A percentile compares a stretch with the other conserved stretches of the same genome.
Evolutionary conservation across 2,329 filamentous ascomycete species (phyloP).

Genomic region (Neofusicoccum cordaticola): DNA sequence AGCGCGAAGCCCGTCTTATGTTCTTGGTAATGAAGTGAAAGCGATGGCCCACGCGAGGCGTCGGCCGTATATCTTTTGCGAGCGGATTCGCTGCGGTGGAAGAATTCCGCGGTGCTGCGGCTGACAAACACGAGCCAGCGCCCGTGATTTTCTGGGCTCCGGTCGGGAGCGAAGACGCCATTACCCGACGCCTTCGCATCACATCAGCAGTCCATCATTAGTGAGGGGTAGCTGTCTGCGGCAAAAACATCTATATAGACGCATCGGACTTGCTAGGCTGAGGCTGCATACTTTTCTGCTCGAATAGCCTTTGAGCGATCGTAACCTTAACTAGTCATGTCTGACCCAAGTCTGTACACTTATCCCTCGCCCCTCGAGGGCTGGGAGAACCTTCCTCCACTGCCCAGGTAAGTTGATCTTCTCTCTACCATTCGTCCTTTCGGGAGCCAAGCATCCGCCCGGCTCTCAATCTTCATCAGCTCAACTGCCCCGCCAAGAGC

Average conservation of each 20-base stretch:
- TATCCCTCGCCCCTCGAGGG: conserved; percentile 59
- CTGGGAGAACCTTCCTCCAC: conserved; percentile 55
- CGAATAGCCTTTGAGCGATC: too few species aligned
- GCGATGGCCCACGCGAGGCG: background rate
- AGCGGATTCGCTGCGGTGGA: background rate
- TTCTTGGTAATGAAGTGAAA: background rate
- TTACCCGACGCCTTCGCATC: background rate
- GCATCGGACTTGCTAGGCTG: too few species aligned
- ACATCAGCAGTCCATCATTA: background rate
- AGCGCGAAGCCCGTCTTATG: background rate
- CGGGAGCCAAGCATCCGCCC: background rate
- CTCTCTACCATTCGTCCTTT: background rate
- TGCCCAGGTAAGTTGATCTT: conserved; percentile 43
- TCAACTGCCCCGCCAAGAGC: background rate
- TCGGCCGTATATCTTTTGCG: too few species aligned
- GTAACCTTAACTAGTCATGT: conserved; percentile 26
- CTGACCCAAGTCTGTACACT: conserved; percentile 43
- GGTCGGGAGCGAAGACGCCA: background rate
- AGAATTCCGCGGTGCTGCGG: conserved; percentile 7
- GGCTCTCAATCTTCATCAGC: background rate
- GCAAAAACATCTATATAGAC: background rate
- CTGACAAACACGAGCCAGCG: background rate
- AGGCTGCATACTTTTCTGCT: background rate
- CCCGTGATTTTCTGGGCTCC: background rate
- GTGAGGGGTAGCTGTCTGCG: background rate